These are phyloP conservation scores for Xanthoceras sorbifolium DNA, from an alignment of 345 rosid species.

Conservation along the genomic window DNA sequence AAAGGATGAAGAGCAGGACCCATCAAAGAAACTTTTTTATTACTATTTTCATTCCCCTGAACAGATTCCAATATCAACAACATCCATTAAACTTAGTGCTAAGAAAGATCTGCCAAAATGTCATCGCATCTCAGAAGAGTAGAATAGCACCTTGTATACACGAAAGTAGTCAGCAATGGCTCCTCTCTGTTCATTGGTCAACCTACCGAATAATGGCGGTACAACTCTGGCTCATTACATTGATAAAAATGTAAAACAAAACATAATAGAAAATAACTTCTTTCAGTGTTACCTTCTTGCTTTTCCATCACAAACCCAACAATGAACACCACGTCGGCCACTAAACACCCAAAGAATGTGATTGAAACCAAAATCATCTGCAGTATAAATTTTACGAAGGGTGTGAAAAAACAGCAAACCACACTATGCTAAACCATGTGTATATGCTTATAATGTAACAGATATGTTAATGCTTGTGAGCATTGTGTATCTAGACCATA, in stretches of 20 bases:
- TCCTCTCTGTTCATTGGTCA: constrained; percentile 88
- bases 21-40: constrained; percentile 64
- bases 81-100: constrained; percentile 11
- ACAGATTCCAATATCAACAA: constrained; percentile 18
- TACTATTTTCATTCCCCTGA: constrained; percentile 87
- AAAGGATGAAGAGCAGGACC: constrained; percentile 86
- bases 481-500: not conserved
- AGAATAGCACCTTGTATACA: constrained; percentile 66
- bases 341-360: constrained; percentile 95
- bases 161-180: constrained; percentile 89
- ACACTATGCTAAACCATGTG: not conserved
- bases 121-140: not conserved
- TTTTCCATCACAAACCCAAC: constrained; percentile 96
- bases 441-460: not conserved
- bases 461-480: not conserved
- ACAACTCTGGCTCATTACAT: not conserved
- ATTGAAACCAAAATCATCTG: constrained; percentile 91
- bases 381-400: constrained; percentile 20
- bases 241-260: constrained; percentile 1
- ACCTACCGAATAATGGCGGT: constrained; percentile 41
- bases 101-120: constrained; percentile 1
- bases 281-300: constrained; percentile 68
- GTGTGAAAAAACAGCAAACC: not conserved
- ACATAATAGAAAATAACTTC: not conserved
- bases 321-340: constrained; percentile 96